phyloP scores from a whole-genome alignment of 1,284 basidiomycete species.

The Austroboletus rostrupii region DNA sequence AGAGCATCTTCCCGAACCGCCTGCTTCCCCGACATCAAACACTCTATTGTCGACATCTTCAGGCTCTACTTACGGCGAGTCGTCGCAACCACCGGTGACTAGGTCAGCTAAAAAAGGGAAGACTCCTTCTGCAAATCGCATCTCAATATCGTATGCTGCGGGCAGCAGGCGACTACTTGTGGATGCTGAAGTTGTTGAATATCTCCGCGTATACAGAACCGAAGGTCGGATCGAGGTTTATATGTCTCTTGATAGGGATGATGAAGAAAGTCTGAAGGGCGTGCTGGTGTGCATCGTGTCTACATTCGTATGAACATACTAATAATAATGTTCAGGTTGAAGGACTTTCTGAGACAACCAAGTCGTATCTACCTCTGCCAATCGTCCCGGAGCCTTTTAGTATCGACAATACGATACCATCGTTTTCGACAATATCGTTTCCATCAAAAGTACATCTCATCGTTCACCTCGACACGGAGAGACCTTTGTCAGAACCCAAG shows the following conservation, averaged over 20 bases:
- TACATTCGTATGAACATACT: slow-evolving; percentile 2
- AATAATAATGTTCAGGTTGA: slow-evolving; percentile 55
- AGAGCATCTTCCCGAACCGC: slow-evolving; percentile 54
- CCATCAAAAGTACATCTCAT: slow-evolving; percentile 54
- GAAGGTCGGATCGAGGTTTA: slow-evolving; percentile 85
- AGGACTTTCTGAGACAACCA: slow-evolving; percentile 65
- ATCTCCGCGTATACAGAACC: slow-evolving; percentile 74
- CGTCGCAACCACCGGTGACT: slow-evolving; percentile 15
- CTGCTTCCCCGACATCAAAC: slow-evolving; percentile 52
- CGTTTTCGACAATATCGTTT: slow-evolving; percentile 52
- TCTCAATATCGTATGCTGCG: slow-evolving; percentile 93
- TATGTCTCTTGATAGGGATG: slow-evolving; percentile 55
- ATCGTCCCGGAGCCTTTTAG: slow-evolving; percentile 42
- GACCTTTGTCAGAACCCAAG: slow-evolving; percentile 88
- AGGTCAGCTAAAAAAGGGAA: slow-evolving; percentile 24
- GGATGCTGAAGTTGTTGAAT: slow-evolving; percentile 83
- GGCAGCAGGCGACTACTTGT: slow-evolving; percentile 84
- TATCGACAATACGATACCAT: slow-evolving; percentile 60
- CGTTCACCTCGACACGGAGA: slow-evolving; percentile 77
- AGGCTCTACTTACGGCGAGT: slow-evolving; percentile 40
- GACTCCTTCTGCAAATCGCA: slow-evolving; percentile 68
- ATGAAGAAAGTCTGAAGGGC: slow-evolving; percentile 61
- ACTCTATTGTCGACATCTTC: slow-evolving; percentile 48
- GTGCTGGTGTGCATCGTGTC: slow-evolving; percentile 55
- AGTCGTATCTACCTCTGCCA: slow-evolving; percentile 62